Conservation (phyloP, 2,329 filamentous ascomycete species). For the Gnomoniopsis smithogilvyi region DNA sequence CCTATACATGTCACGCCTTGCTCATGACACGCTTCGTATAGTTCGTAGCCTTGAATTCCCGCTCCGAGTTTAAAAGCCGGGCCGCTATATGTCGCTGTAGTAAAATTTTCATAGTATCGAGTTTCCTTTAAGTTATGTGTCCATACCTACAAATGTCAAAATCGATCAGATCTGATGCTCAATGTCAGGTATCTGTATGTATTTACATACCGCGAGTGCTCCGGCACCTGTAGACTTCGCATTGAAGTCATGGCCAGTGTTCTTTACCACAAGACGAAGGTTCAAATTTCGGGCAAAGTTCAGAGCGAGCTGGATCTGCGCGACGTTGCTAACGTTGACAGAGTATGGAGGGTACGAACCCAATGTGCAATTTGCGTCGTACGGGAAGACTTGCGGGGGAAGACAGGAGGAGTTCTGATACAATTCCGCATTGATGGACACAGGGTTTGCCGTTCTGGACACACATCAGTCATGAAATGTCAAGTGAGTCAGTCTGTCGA, state of each 20-base stretch:
- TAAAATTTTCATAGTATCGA: constrained; percentile 24
- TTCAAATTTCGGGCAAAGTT: constrained; percentile 44
- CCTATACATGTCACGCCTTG: constrained; percentile 4
- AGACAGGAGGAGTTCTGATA: constrained; percentile 30
- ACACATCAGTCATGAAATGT: background rate
- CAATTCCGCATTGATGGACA: constrained; percentile 34
- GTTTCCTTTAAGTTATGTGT: constrained; percentile 34
- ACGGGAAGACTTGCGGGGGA: constrained; percentile 13
- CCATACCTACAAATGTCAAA: constrained; percentile 26
- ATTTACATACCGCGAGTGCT: constrained; percentile 21
- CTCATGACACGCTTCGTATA: background rate
- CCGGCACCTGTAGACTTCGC: constrained; percentile 33
- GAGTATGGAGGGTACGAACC: constrained; percentile 39
- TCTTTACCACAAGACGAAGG: constrained; percentile 48
- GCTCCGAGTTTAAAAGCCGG: constrained; percentile 40
- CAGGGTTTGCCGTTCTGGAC: constrained; percentile 30
- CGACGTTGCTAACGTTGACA: constrained; percentile 36
- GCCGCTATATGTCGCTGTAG: constrained; percentile 33
- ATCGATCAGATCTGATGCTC: background rate
- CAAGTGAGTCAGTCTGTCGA: background rate
- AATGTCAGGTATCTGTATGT: background rate
- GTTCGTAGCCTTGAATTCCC: constrained; percentile 7
- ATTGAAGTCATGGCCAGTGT: constrained; percentile 50
- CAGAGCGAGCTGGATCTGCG: constrained; percentile 40
- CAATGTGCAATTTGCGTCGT: constrained; percentile 28